Percentiles rank a stretch among this genome's conserved stretches.
phyloP scores from a whole-genome alignment of 495 filamentous ascomycete genomes.

The Lasiosphaeria ovina region DNA sequence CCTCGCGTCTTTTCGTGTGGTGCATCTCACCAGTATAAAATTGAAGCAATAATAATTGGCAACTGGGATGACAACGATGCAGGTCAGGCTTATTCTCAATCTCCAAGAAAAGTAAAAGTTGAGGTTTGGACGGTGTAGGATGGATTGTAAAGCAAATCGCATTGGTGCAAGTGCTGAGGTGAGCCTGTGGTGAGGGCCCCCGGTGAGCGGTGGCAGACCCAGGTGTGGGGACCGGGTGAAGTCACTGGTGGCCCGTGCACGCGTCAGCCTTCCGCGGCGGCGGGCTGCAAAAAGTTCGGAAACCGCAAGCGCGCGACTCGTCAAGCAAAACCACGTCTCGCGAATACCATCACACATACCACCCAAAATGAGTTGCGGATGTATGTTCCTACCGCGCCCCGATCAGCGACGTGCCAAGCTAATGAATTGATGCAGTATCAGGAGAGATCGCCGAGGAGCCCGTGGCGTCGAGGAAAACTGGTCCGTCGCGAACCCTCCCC shows the following conservation, averaged over 20 bases:
- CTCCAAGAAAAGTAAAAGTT: too few relatives aligned
- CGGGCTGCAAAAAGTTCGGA: slow-evolving; percentile 12
- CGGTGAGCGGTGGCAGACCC: background rate
- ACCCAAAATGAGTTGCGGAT: slow-evolving; percentile 68
- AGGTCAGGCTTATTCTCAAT: too few relatives aligned
- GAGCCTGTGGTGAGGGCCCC: background rate
- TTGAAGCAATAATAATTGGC: too few relatives aligned
- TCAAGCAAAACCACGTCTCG: slow-evolving; percentile 1
- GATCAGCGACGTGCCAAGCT: slow-evolving; percentile 7
- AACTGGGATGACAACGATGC: too few relatives aligned
- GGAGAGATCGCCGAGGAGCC: slow-evolving; percentile 95
- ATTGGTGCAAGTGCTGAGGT: too few relatives aligned
- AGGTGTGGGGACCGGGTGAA: slow-evolving; percentile 5
- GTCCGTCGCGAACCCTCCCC: slow-evolving; percentile 48
- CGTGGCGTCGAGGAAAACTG: slow-evolving; percentile 90
- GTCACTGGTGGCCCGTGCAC: background rate
- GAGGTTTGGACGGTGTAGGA: too few relatives aligned
- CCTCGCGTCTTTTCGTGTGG: too few relatives aligned
- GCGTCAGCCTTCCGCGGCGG: slow-evolving; percentile 9
- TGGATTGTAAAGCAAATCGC: too few relatives aligned
- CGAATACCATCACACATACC: slow-evolving; percentile 1
- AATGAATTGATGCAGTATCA: slow-evolving; percentile 63
- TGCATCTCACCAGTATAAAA: too few relatives aligned
- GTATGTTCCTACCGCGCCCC: slow-evolving; percentile 33
- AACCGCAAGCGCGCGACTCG: slow-evolving; percentile 3